Evolutionary conservation across 768 basidiomycete genomes (phyloP).

Genomic region (Exsudoporus frostii): DNA sequence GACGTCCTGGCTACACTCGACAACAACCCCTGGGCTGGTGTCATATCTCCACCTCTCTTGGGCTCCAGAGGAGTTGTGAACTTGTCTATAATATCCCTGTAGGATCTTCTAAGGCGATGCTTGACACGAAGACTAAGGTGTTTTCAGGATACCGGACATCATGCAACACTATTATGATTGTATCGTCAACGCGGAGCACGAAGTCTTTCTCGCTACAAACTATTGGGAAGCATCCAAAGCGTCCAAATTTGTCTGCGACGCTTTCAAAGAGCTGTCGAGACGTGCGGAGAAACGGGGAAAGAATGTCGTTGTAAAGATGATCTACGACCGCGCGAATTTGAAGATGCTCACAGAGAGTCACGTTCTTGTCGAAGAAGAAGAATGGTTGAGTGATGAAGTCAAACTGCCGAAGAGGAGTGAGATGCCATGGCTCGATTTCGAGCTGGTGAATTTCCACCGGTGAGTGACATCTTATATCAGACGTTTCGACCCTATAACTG

Average conservation of each 20-base stretch:
- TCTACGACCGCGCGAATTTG: slow-evolving; percentile 65
- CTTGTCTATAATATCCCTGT: slow-evolving; percentile 57
- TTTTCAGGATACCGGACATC: slow-evolving; percentile 60
- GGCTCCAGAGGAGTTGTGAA: slow-evolving; percentile 63
- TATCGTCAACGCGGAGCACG: slow-evolving; percentile 58
- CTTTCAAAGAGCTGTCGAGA: slow-evolving; percentile 49
- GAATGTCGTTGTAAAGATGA: slow-evolving; percentile 60
- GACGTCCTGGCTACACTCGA: slow-evolving; percentile 61
- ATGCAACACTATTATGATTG: slow-evolving; percentile 65
- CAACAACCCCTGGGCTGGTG: slow-evolving; percentile 49
- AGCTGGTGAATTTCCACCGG: slow-evolving; percentile 57
- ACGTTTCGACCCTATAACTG: background rate
- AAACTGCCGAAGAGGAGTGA: slow-evolving; percentile 51
- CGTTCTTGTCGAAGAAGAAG: slow-evolving; percentile 42
- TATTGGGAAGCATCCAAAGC: slow-evolving; percentile 54
- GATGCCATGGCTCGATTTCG: slow-evolving; percentile 57
- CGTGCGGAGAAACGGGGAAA: slow-evolving; percentile 42
- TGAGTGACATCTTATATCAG: slow-evolving; percentile 6
- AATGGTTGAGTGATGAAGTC: slow-evolving; percentile 44
- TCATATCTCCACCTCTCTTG: slow-evolving; percentile 62
- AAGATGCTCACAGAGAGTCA: slow-evolving; percentile 49
- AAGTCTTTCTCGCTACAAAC: slow-evolving; percentile 69
- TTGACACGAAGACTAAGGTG: slow-evolving; percentile 7
- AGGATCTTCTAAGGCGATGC: slow-evolving; percentile 12
- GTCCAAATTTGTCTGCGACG: slow-evolving; percentile 48